Base-by-base conservation (phyloP, 1,284 basidiomycete genomes). In the Irpex sp. region DNA sequence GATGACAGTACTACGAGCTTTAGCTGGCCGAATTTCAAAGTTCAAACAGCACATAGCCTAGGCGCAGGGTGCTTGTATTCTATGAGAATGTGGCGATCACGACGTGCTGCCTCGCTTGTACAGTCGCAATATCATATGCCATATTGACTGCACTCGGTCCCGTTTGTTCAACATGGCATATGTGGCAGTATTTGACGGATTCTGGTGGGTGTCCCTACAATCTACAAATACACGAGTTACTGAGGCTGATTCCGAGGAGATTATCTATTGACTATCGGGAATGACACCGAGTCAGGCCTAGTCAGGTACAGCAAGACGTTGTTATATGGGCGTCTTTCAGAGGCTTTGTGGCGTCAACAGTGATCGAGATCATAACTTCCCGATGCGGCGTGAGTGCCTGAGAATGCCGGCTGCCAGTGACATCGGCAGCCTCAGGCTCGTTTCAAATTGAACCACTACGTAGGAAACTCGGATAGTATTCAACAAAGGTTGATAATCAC, bases 61-160 rank as follows among this genome's bases (percentile, higher is more conserved):
- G 53, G 53, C 13, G 53, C 53, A 35, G 53, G 53, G 8, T 55
- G 53, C 8, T 35, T 55, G 53, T 55, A 55, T 55, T 55, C 53
- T 13, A 13, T 55, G 53, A 55, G 53, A 36, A 55, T 55, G 53
- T 55, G 53, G 53, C 13, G 53, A 55, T 55, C 53, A 15, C 53
- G 53, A 7, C 53, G 53, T 13, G 53, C 53, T 6, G 53, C 53
- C 3, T 33, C 53, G 19, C 31, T 55, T 33, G 17, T 21, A 15
- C 11, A 55, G 9, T 55, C 53, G 33, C 21, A 33, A 35, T 35
- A 55, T 35, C 26, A 31, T 17, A 55, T 55, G 21, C 53, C 53
- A 35, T 55, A 55, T 33, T 55, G 53, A 55, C 19, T 55, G 33
- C 33, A 35, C 33, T 31, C 26, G 53, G 7, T 6, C n/a, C 49